A percentile compares a stretch with the other conserved stretches of the same genome.
Conservation (phyloP, 768 basidiomycete genomes). For the Suillus hirtellus region DNA sequence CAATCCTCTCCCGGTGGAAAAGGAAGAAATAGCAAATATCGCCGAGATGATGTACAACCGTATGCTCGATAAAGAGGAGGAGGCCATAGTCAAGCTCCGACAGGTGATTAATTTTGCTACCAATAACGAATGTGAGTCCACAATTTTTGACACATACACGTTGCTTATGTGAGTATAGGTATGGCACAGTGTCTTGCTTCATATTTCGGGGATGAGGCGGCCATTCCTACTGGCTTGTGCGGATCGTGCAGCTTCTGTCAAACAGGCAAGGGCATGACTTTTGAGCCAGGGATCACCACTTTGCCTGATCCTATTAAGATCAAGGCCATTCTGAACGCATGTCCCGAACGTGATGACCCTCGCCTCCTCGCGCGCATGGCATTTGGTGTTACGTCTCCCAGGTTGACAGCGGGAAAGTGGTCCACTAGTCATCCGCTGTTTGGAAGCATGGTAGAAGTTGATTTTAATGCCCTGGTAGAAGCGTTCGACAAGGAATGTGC, state of each 20-base stretch:
- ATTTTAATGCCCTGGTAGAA: conserved; percentile 41
- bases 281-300: conserved; percentile 24
- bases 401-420: conserved; percentile 44
- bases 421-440: conserved; percentile 43
- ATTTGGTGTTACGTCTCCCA: conserved; percentile 48
- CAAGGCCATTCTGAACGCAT: conserved; percentile 40
- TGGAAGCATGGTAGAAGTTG: conserved; percentile 41
- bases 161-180: conserved; percentile 29
- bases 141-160: no score
- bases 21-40: conserved; percentile 34
- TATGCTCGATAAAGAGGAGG: conserved; percentile 44
- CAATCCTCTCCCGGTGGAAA: conserved; percentile 35
- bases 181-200: conserved; percentile 41
- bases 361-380: conserved; percentile 51
- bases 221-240: conserved; percentile 42
- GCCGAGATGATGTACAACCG: conserved; percentile 35
- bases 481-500: conserved; percentile 45
- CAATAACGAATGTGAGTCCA: conserved; percentile 37
- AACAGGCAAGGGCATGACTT: conserved; percentile 35
- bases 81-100: conserved; percentile 40
- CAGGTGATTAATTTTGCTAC: conserved; percentile 41
- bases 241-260: conserved; percentile 45
- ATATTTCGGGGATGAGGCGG: conserved; percentile 46
- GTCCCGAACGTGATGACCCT: conserved; percentile 48
- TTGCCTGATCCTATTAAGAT: conserved; percentile 33